Evolutionary conservation across 2,329 filamentous ascomycete genomes (phyloP).

Genomic region (Colletotrichum tamarilloi): DNA sequence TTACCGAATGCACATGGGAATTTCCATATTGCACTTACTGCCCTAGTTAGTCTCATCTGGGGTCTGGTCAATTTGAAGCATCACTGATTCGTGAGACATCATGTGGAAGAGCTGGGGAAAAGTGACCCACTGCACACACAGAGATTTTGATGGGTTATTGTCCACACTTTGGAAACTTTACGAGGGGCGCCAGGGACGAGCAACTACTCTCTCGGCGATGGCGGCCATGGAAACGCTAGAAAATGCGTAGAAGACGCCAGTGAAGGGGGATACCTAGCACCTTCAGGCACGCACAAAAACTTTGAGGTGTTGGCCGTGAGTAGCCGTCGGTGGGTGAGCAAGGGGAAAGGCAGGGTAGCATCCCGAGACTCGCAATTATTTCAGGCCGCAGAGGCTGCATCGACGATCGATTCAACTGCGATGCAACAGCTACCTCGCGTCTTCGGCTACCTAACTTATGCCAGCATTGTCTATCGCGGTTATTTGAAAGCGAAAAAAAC

Average conservation of each 20-base stretch:
- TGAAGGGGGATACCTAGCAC: background rate
- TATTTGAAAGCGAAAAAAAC: background rate
- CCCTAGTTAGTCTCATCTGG: background rate
- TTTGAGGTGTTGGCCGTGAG: background rate
- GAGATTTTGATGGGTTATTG: background rate
- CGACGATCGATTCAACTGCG: background rate
- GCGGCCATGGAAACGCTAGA: conserved; percentile 28
- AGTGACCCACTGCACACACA: background rate
- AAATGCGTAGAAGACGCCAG: conserved; percentile 21
- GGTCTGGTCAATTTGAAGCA: background rate
- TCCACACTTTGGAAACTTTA: background rate
- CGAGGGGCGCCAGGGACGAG: background rate
- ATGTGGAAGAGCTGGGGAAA: conserved; percentile 4
- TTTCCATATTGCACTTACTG: conserved; percentile 5
- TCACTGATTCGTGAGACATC: background rate
- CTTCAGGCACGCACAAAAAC: background rate
- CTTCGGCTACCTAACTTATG: background rate
- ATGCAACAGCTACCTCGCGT: background rate
- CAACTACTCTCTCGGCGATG: background rate
- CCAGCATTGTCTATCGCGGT: background rate
- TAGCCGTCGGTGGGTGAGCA: conserved; percentile 1
- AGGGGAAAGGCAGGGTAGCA: background rate
- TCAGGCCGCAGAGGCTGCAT: background rate
- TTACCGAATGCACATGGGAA: background rate
- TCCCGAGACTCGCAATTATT: background rate